A percentile compares a stretch with the other conserved stretches of the same genome.
Conservation (phyloP, 352 stramenopile genomes). For the Pythium utonaiense region DNA sequence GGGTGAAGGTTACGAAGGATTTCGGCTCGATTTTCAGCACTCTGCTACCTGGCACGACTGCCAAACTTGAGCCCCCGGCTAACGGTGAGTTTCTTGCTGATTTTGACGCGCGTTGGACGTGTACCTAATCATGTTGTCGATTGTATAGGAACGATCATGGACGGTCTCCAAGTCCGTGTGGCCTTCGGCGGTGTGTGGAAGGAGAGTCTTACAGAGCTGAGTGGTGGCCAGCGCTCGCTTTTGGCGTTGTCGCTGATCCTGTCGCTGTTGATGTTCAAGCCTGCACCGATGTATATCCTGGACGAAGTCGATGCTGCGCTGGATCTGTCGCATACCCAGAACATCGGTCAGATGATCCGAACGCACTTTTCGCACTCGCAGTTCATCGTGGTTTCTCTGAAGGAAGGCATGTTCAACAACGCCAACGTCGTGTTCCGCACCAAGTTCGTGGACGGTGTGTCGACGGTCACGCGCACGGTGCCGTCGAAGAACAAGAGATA, state of each 20-base stretch:
- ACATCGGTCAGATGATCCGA: conserved; percentile 99
- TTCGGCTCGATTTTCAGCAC: conserved; percentile 99
- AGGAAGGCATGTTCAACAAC: conserved; percentile 99
- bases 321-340: conserved; percentile 99
- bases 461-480: conserved; percentile 95
- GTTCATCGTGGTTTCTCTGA: conserved; percentile 99
- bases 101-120: no score
- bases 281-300: conserved; percentile 99
- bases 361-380: conserved; percentile 99
- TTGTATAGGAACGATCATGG: conserved; percentile 73
- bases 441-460: conserved; percentile 99
- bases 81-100: conserved; percentile 59
- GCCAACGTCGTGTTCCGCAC: conserved; percentile 99
- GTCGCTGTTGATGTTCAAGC: conserved; percentile 98
- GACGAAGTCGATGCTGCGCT: conserved; percentile 99
- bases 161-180: conserved; percentile 98
- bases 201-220: conserved; percentile 98
- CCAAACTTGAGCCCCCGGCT: conserved; percentile 97
- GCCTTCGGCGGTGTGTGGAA: conserved; percentile 99
- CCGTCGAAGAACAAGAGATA: conserved; percentile 58
- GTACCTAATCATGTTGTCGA: background rate
- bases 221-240: conserved; percentile 98
- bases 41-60: conserved; percentile 94
- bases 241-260: conserved; percentile 98
- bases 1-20: conserved; percentile 98